phyloP scores from a whole-genome alignment of 257 asterid genomes.

The Solanum ossicruentum region DNA sequence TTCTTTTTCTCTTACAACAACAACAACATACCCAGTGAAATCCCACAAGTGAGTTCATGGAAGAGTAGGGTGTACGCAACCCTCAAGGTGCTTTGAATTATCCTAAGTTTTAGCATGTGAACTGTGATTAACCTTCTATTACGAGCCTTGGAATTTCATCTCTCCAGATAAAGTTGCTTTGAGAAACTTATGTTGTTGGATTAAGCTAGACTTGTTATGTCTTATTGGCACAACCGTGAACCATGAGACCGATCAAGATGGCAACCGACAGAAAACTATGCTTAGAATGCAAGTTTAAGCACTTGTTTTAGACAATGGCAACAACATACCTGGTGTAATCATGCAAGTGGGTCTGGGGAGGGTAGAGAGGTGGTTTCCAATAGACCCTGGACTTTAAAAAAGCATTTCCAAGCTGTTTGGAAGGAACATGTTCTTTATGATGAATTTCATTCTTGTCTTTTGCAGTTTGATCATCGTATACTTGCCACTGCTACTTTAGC shows the following conservation, averaged over 20 bases:
- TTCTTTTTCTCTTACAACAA: neutral
- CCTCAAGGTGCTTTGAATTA: neutral
- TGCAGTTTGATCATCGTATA: slow-evolving; percentile 82
- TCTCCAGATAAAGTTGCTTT: neutral
- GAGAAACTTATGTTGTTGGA: neutral
- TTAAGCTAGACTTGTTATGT: neutral
- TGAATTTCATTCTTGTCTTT: neutral
- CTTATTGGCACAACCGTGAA: neutral
- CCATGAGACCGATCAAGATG: too few species aligned
- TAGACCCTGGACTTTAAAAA: neutral
- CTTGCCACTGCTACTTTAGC: slow-evolving; percentile 82
- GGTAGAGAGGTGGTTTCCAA: neutral
- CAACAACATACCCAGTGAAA: neutral
- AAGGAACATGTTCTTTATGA: neutral
- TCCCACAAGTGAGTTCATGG: neutral
- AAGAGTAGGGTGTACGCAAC: neutral
- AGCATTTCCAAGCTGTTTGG: neutral
- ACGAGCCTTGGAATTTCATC: neutral
- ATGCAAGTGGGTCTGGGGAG: neutral
- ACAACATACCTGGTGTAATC: neutral
- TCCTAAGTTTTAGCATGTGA: neutral
- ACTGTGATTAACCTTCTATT: neutral
- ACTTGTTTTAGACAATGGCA: neutral
- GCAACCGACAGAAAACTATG: neutral
- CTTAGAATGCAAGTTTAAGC: neutral